Conservation (phyloP, 1,139 yeast species). For the Zhuliangozyma parablackwelliae region DNA sequence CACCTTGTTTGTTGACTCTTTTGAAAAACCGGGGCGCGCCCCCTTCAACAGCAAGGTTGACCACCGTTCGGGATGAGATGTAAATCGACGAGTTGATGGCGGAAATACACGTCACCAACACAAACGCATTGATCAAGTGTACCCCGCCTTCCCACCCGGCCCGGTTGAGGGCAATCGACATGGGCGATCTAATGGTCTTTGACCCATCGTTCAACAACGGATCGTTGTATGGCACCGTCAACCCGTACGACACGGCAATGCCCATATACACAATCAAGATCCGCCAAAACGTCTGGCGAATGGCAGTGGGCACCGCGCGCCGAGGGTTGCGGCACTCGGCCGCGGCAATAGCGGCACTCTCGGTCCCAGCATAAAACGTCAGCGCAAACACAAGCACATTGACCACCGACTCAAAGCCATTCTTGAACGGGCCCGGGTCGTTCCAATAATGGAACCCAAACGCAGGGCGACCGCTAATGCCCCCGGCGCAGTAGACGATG, state of each 20-base stretch:
- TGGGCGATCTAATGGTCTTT: slow-evolving; percentile 37
- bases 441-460: slow-evolving; percentile 52
- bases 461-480: slow-evolving; percentile 49
- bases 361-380: slow-evolving; percentile 57
- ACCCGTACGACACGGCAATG: slow-evolving; percentile 47
- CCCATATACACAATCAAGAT: slow-evolving; percentile 54
- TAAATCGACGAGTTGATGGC: slow-evolving; percentile 53
- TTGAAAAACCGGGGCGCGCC: slow-evolving; percentile 44
- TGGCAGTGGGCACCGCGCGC: slow-evolving; percentile 54
- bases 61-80: slow-evolving; percentile 49
- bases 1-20: slow-evolving; percentile 42
- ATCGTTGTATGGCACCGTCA: slow-evolving; percentile 53
- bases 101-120: slow-evolving; percentile 48
- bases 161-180: slow-evolving; percentile 37
- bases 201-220: slow-evolving; percentile 20
- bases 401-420: slow-evolving; percentile 66
- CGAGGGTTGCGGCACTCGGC: slow-evolving; percentile 54
- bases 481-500: slow-evolving; percentile 63
- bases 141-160: slow-evolving; percentile 52
- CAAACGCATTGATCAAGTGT: slow-evolving; percentile 48
- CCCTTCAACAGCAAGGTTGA: slow-evolving; percentile 47
- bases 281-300: slow-evolving; percentile 54
- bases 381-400: slow-evolving; percentile 67
- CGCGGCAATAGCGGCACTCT: slow-evolving; percentile 54
- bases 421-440: slow-evolving; percentile 46